Percentiles rank a stretch among this genome's conserved stretches.
These are phyloP conservation scores for Rhodotorula taiwanensis DNA, from an alignment of 768 basidiomycete species.

Conservation along the genomic window DNA sequence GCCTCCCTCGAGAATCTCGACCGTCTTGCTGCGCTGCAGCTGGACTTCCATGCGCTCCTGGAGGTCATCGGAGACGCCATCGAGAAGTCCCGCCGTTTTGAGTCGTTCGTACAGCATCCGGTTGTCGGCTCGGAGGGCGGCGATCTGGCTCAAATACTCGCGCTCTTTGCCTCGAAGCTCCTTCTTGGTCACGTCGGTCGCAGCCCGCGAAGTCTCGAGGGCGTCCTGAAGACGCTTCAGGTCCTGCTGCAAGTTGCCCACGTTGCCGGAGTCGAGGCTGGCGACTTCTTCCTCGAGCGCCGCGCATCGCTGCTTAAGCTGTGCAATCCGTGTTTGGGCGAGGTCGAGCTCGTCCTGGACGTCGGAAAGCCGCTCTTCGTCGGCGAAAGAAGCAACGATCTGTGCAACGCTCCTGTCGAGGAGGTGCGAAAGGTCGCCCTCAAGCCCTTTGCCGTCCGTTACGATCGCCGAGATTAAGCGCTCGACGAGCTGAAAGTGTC, in stretches of 20 bases:
- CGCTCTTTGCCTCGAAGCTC: constrained; percentile 60
- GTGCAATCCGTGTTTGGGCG: constrained; percentile 58
- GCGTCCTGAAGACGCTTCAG: constrained; percentile 67
- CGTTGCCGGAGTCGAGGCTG: constrained; percentile 71
- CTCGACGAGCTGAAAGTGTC: constrained; percentile 87
- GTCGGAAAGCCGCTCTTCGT: constrained; percentile 72
- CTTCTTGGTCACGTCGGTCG: constrained; percentile 54
- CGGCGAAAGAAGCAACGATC: constrained; percentile 81
- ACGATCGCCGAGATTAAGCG: constrained; percentile 83
- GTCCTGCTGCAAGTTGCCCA: constrained; percentile 70
- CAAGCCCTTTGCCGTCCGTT: constrained; percentile 66
- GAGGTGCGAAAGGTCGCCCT: constrained; percentile 56
- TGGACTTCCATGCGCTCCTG: constrained; percentile 73
- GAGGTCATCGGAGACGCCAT: constrained; percentile 65
- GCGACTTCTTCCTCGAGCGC: constrained; percentile 70
- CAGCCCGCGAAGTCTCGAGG: constrained; percentile 68
- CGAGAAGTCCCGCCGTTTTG: constrained; percentile 66
- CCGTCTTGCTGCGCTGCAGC: constrained; percentile 74
- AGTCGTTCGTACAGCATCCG: constrained; percentile 91
- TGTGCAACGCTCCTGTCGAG: constrained; percentile 83
- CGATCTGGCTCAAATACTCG: constrained; percentile 76
- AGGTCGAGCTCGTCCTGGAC: constrained; percentile 69
- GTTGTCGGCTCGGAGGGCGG: constrained; percentile 83
- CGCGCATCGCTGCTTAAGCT: constrained; percentile 74
- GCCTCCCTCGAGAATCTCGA: constrained; percentile 71